A percentile compares a stretch with the other conserved stretches of the same genome.
Evolutionary conservation across 768 basidiomycete species (phyloP).

Genomic region (Lactarius hengduanensis): DNA sequence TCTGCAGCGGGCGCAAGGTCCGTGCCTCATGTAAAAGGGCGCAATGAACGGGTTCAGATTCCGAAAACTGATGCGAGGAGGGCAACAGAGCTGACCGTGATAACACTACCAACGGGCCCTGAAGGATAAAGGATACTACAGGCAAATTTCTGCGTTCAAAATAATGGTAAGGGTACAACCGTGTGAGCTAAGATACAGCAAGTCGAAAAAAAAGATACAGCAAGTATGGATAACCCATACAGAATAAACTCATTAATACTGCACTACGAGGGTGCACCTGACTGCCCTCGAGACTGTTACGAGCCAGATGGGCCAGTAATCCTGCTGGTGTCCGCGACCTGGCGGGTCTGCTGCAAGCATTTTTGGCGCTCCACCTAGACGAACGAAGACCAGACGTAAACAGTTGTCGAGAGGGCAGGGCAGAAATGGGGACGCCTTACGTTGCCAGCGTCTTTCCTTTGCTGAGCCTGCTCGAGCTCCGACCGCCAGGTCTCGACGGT

Average conservation of each 20-base stretch:
- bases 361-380: slow-evolving; percentile 11
- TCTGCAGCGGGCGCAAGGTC: slow-evolving; percentile 8
- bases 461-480: slow-evolving; percentile 32
- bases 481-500: slow-evolving; percentile 32
- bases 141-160: not conserved
- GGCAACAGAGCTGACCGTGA: not conserved
- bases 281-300: not conserved
- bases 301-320: not conserved
- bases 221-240: not conserved
- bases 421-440: slow-evolving; percentile 25
- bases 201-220: no score
- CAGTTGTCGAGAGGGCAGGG: not conserved
- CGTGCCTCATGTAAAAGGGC: slow-evolving; percentile 16
- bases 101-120: not conserved
- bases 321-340: not conserved
- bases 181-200: not conserved
- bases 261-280: no score
- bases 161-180: not conserved
- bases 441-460: slow-evolving; percentile 35
- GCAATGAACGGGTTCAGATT: slow-evolving; percentile 6
- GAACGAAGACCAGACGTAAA: not conserved
- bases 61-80: not conserved
- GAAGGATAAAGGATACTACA: not conserved
- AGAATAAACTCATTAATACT: not conserved
- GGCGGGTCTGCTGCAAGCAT: slow-evolving; percentile 4